These are phyloP conservation scores for Cicer chorassanicum DNA, from an alignment of 306 rosid species.

Conservation along the genomic window DNA sequence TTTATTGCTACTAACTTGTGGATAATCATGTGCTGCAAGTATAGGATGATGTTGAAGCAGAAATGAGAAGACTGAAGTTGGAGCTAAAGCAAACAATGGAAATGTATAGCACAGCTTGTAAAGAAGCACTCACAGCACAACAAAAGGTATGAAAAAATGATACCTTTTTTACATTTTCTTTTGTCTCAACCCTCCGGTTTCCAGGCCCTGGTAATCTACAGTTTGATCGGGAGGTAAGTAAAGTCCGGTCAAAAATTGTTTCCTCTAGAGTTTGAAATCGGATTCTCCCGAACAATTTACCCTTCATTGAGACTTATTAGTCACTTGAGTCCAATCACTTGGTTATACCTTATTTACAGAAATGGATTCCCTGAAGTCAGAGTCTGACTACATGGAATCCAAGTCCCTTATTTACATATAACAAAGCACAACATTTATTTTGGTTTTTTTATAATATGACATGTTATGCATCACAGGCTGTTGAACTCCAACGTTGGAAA, in stretches of 20 bases:
- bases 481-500: constrained; percentile 93
- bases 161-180: not conserved
- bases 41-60: constrained; percentile 92
- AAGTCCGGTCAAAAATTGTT: too few species aligned
- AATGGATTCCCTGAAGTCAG: too few species aligned
- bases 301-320: too few species aligned
- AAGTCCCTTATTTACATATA: not conserved
- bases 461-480: constrained; percentile 57
- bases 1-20: not conserved
- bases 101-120: constrained; percentile 95
- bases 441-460: constrained; percentile 22
- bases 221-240: too few species aligned
- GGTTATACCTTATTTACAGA: too few species aligned
- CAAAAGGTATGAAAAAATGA: constrained; percentile 60
- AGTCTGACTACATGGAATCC: too few species aligned
- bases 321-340: too few species aligned
- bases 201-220: too few species aligned
- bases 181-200: too few species aligned
- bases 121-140: constrained; percentile 90
- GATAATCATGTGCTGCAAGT: constrained; percentile 41
- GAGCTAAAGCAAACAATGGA: constrained; percentile 97
- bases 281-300: too few species aligned
- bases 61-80: constrained; percentile 89
- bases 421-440: constrained; percentile 22
- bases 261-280: too few species aligned